These are phyloP conservation scores for Myxozyma lipomycoides DNA, from an alignment of 805 yeast genomes.

Conservation along the genomic window DNA sequence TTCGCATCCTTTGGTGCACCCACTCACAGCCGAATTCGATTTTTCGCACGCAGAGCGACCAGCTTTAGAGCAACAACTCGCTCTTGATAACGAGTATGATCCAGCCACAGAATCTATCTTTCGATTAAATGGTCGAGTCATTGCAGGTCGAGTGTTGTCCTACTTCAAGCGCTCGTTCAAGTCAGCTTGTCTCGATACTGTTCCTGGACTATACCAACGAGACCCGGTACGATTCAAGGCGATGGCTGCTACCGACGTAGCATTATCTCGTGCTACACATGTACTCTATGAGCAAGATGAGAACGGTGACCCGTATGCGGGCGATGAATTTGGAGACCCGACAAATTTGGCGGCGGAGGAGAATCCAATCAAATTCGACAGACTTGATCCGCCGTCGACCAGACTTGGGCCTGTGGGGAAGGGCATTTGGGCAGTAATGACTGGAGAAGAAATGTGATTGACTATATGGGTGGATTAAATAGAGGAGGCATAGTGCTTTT, in stretches of 20 bases:
- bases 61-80: constrained; percentile 2
- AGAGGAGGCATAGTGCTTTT: no score
- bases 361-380: constrained; percentile 14
- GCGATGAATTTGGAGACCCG: constrained; percentile 8
- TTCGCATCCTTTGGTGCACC: constrained; percentile 20
- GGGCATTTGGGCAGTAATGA: no score
- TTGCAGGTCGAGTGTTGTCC: constrained; percentile 21
- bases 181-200: constrained; percentile 14
- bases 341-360: constrained; percentile 17
- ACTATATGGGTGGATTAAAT: no score
- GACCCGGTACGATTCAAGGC: constrained; percentile 9
- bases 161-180: constrained; percentile 26
- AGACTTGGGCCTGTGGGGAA: no score
- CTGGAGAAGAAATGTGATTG: no score
- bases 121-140: constrained; percentile 20
- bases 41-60: constrained; percentile 12
- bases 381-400: constrained; percentile 13
- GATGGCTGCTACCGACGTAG: constrained; percentile 21
- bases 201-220: constrained; percentile 17
- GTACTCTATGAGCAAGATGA: constrained; percentile 22
- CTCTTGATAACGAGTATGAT: not conserved
- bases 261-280: constrained; percentile 25
- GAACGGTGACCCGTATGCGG: constrained; percentile 25
- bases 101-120: constrained; percentile 13
- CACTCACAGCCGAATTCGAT: constrained; percentile 19